These are phyloP conservation scores for Cinchona pubescens DNA, from an alignment of 257 asterid genomes.

Conservation along the genomic window DNA sequence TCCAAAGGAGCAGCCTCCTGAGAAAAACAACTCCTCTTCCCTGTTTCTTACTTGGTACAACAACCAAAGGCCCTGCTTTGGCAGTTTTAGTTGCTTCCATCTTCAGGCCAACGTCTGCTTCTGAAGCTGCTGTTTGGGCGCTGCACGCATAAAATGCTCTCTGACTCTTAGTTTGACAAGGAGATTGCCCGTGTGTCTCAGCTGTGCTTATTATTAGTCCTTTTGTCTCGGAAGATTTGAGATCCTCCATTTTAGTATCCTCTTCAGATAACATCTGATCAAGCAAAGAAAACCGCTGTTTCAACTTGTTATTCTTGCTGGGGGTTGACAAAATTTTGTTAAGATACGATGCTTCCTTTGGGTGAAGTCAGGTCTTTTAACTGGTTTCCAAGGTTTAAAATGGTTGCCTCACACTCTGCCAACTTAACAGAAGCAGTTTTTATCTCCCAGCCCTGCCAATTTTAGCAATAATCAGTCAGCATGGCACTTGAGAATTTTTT, in stretches of 20 bases:
- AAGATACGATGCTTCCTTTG: constrained; percentile 37
- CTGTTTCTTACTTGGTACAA: constrained; percentile 45
- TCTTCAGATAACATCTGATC: constrained; percentile 72
- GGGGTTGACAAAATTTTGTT: constrained; percentile 36
- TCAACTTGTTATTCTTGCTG: constrained; percentile 30
- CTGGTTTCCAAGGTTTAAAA: constrained; percentile 69
- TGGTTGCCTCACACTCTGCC: constrained; percentile 78
- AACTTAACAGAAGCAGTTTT: constrained; percentile 69
- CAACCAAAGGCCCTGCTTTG: constrained; percentile 46
- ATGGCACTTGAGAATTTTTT: not conserved
- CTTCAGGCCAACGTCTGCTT: constrained; percentile 15
- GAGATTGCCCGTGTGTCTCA: constrained; percentile 7
- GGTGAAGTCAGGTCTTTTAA: constrained; percentile 54
- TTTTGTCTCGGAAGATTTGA: constrained; percentile 34
- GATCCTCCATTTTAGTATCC: constrained; percentile 16
- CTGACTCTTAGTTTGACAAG: not conserved
- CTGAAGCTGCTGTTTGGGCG: constrained; percentile 21
- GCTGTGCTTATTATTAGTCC: constrained; percentile 28
- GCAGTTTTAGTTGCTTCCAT: constrained; percentile 18
- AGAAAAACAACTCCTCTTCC: constrained; percentile 58
- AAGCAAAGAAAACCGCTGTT: constrained; percentile 60
- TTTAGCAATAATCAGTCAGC: constrained; percentile 14
- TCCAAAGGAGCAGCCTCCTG: constrained; percentile 64
- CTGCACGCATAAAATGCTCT: constrained; percentile 9
- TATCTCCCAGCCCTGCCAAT: constrained; percentile 74